Conservation (phyloP, 2,329 filamentous ascomycete species). For the Ophiostoma ulmi region DNA sequence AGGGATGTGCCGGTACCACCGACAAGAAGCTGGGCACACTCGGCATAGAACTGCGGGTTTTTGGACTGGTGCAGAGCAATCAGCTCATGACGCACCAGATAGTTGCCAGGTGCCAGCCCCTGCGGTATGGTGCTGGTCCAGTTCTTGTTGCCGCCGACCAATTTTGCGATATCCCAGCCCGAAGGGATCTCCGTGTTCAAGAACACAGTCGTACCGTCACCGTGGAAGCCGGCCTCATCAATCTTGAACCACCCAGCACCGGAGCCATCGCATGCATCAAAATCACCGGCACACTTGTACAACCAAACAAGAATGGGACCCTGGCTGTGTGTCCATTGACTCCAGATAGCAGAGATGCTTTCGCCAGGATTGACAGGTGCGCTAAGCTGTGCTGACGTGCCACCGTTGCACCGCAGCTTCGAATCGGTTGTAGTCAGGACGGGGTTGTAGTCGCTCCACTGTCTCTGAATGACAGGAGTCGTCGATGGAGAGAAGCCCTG, state of each 20-base stretch:
- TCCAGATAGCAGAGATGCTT: conserved; percentile 47
- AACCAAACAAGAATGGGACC: conserved; percentile 56
- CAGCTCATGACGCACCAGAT: conserved; percentile 54
- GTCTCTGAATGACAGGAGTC: conserved; percentile 51
- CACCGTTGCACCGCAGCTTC: conserved; percentile 54
- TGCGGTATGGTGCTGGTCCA: conserved; percentile 49
- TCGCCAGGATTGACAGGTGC: conserved; percentile 45
- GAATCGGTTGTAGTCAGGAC: conserved; percentile 44
- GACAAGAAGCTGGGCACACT: conserved; percentile 50
- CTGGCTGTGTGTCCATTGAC: conserved; percentile 55
- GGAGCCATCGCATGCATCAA: conserved; percentile 47
- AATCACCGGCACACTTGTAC: conserved; percentile 48
- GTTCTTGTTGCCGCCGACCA: conserved; percentile 34
- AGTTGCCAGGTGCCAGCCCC: conserved; percentile 47
- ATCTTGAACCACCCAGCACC: conserved; percentile 56
- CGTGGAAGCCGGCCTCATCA: conserved; percentile 43
- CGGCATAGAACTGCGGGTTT: conserved; percentile 49
- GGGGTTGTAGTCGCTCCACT: conserved; percentile 55
- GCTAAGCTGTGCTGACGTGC: conserved; percentile 42
- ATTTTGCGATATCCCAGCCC: conserved; percentile 31
- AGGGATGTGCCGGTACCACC: conserved; percentile 35
- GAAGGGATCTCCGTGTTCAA: conserved; percentile 29
- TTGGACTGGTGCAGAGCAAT: conserved; percentile 52
- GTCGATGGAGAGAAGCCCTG: conserved; percentile 45
- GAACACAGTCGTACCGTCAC: conserved; percentile 30